These are phyloP conservation scores for Hyphodiscus sp. DNA, from an alignment of 2,329 filamentous ascomycete species.

Conservation along the genomic window DNA sequence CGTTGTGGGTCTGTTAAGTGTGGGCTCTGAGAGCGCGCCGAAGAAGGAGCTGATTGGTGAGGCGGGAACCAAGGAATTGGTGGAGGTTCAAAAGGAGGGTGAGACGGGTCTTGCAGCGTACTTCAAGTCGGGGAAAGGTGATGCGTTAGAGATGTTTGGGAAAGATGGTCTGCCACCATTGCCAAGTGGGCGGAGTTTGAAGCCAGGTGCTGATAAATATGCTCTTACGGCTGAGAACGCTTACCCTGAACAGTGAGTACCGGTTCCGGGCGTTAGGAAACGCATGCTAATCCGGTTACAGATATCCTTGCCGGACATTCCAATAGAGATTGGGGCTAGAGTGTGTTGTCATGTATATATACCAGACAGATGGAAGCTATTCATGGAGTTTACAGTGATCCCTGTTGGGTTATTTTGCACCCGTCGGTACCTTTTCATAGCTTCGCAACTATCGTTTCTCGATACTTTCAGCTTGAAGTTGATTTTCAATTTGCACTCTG, in stretches of 20 bases:
- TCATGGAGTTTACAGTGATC: background rate
- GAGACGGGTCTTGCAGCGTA: constrained; percentile 66
- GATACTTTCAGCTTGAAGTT: no score
- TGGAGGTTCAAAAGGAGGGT: constrained; percentile 69
- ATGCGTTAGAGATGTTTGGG: constrained; percentile 56
- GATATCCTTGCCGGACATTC: background rate
- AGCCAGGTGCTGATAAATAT: constrained; percentile 61
- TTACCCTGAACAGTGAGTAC: constrained; percentile 62
- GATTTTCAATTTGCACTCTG: no score
- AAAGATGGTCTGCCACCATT: constrained; percentile 79
- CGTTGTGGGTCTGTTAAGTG: constrained; percentile 74
- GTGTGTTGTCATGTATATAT: background rate
- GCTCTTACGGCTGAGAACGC: constrained; percentile 57
- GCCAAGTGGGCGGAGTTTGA: constrained; percentile 56
- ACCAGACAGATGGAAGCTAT: background rate
- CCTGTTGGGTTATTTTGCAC: no score
- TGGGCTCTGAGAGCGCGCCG: constrained; percentile 75
- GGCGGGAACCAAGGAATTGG: constrained; percentile 65
- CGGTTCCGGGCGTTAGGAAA: background rate
- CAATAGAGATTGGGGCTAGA: background rate
- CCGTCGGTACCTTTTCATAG: no score
- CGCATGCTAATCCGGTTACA: background rate
- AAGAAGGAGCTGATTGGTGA: constrained; percentile 79
- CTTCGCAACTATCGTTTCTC: no score
- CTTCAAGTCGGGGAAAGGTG: constrained; percentile 53